phyloP scores from a whole-genome alignment of 495 filamentous ascomycete genomes.

The Diplogelasinospora grovesii region DNA sequence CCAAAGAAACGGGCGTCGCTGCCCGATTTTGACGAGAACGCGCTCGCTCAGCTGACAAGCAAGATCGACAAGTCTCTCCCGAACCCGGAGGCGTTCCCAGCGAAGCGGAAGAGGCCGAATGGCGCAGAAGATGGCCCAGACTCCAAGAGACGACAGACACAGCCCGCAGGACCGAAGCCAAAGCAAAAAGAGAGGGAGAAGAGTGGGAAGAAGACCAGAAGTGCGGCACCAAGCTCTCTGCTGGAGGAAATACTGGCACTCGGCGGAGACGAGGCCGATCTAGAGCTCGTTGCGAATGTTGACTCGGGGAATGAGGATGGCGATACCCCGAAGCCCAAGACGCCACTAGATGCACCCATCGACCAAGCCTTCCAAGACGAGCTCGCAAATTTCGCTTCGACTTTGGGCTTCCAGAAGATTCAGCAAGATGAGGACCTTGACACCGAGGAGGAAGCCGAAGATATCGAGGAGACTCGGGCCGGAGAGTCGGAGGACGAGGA shows the following conservation, averaged over 20 bases:
- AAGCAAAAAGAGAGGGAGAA: conserved; percentile 5
- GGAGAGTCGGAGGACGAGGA: conserved; percentile 19
- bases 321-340: conserved; percentile 21
- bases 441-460: conserved; percentile 22
- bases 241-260: conserved; percentile 69
- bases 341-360: conserved; percentile 16
- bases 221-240: conserved; percentile 27
- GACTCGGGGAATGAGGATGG: conserved; percentile 58
- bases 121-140: conserved; percentile 29
- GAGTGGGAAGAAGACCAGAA: conserved; percentile 18
- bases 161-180: conserved; percentile 23
- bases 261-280: conserved; percentile 70
- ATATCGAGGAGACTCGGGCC: conserved; percentile 21
- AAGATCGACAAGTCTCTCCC: conserved; percentile 53
- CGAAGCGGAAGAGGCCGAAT: conserved; percentile 39
- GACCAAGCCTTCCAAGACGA: conserved; percentile 34
- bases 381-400: conserved; percentile 38
- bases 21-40: conserved; percentile 51
- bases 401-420: conserved; percentile 40
- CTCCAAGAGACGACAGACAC: conserved; percentile 43
- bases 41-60: conserved; percentile 55
- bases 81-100: conserved; percentile 25
- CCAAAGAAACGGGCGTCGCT: conserved; percentile 20
- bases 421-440: conserved; percentile 25
- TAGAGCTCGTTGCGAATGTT: conserved; percentile 55